Conservation (phyloP, 2,329 filamentous ascomycete species). For the Emergomyces orientalis region DNA sequence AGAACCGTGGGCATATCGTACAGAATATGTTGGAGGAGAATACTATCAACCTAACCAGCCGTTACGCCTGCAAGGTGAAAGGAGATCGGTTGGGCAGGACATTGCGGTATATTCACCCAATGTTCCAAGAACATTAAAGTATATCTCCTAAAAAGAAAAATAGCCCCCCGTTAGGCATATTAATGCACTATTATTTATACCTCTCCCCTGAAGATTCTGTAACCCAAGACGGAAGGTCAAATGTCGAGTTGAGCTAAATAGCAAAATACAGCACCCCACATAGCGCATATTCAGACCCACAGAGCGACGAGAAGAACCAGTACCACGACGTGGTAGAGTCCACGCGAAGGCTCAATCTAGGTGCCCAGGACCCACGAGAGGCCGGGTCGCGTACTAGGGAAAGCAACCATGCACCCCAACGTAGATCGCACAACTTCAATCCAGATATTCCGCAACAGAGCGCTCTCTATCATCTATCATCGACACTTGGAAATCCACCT, state of each 20-base stretch:
- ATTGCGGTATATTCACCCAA: background rate
- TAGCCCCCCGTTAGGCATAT: background rate
- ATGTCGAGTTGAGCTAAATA: background rate
- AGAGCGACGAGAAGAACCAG: background rate
- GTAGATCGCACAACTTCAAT: background rate
- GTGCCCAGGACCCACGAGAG: background rate
- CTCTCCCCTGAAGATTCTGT: background rate
- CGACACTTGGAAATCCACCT: background rate
- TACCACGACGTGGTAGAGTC: background rate
- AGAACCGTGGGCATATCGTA: conserved; percentile 1
- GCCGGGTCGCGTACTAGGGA: background rate
- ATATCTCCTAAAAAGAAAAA: background rate
- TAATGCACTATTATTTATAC: background rate
- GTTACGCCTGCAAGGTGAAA: background rate
- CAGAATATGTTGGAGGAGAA: background rate
- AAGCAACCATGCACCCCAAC: background rate
- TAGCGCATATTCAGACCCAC: background rate
- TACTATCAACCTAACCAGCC: background rate
- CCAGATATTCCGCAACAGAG: background rate
- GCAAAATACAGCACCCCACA: background rate
- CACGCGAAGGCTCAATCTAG: background rate
- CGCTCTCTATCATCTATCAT: background rate
- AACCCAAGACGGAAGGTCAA: background rate
- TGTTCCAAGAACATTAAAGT: background rate
- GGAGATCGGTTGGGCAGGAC: background rate